phyloP scores from a whole-genome alignment of 73 alveolate genomes.

The Symbiodinium natans region DNA sequence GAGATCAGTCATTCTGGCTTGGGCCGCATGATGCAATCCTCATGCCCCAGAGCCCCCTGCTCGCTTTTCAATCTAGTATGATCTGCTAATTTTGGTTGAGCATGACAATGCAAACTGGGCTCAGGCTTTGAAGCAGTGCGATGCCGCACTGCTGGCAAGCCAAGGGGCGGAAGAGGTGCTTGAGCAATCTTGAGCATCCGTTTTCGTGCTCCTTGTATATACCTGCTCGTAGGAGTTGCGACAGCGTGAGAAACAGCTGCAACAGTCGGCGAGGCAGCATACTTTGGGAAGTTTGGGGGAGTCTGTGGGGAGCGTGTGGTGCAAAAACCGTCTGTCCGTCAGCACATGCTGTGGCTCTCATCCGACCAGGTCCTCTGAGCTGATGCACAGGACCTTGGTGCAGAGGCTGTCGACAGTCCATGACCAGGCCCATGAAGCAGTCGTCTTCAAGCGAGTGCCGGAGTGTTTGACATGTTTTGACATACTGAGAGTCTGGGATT shows the following conservation, averaged over 20 bases:
- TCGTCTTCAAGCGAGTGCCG: too few relatives aligned
- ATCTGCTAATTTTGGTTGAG: too few relatives aligned
- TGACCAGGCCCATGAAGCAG: conserved; percentile 39
- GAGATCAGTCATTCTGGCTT: too few relatives aligned
- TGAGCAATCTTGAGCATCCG: neutral
- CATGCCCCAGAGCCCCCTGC: too few relatives aligned
- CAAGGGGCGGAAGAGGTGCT: conserved; percentile 44
- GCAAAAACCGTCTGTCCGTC: too few relatives aligned
- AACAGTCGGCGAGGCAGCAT: conserved; percentile 42
- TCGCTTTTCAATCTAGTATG: too few relatives aligned
- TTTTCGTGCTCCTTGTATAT: neutral
- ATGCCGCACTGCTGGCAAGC: conserved; percentile 48
- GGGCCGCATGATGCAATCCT: too few relatives aligned
- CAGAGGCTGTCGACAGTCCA: conserved; percentile 75
- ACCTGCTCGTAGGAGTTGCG: neutral
- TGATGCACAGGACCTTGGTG: conserved; percentile 56
- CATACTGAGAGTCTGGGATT: neutral
- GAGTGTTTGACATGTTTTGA: too few relatives aligned
- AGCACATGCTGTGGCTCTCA: too few relatives aligned
- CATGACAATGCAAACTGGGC: too few relatives aligned
- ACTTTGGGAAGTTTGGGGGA: too few relatives aligned
- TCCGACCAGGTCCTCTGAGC: conserved; percentile 35
- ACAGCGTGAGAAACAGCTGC: conserved; percentile 38
- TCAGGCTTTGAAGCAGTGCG: conserved; percentile 55
- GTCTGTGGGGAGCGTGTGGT: too few relatives aligned